These are phyloP conservation scores for Hypoxylon rubiginosum DNA, from an alignment of 2,329 filamentous ascomycete genomes.

Conservation along the genomic window DNA sequence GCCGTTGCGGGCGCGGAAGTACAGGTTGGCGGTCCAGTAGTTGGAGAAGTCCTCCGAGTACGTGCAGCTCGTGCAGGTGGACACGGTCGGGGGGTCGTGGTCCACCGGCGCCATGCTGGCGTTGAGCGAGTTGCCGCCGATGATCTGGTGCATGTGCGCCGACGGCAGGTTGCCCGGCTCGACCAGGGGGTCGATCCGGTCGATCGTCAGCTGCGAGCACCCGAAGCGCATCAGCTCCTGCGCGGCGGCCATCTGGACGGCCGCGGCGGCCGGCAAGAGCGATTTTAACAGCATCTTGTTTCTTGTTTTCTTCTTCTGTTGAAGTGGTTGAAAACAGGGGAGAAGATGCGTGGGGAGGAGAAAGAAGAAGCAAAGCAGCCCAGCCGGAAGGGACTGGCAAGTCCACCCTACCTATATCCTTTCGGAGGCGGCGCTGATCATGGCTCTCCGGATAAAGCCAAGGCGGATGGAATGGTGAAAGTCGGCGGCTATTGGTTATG, in stretches of 20 bases:
- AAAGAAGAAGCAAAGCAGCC: constrained; percentile 24
- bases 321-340: constrained; percentile 5
- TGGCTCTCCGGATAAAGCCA: constrained; percentile 49
- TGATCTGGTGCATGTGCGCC: constrained; percentile 52
- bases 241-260: constrained; percentile 46
- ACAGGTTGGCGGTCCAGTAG: constrained; percentile 53
- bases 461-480: constrained; percentile 43
- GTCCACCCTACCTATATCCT: constrained; percentile 42
- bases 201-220: constrained; percentile 54
- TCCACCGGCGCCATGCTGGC: constrained; percentile 48
- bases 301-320: constrained; percentile 18
- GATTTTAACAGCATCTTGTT: constrained; percentile 50
- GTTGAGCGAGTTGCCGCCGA: constrained; percentile 53
- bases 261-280: constrained; percentile 48
- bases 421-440: constrained; percentile 31
- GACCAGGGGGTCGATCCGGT: constrained; percentile 51
- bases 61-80: constrained; percentile 51
- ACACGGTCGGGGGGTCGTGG: constrained; percentile 46
- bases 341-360: constrained; percentile 19
- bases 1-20: constrained; percentile 52
- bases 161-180: constrained; percentile 51
- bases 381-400: constrained; percentile 21
- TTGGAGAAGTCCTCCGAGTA: constrained; percentile 53
- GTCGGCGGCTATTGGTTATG: constrained; percentile 46
- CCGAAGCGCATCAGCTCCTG: constrained; percentile 56